These are phyloP conservation scores for Adansonia grandidieri DNA, from an alignment of 441 rosid species.

Conservation along the genomic window DNA sequence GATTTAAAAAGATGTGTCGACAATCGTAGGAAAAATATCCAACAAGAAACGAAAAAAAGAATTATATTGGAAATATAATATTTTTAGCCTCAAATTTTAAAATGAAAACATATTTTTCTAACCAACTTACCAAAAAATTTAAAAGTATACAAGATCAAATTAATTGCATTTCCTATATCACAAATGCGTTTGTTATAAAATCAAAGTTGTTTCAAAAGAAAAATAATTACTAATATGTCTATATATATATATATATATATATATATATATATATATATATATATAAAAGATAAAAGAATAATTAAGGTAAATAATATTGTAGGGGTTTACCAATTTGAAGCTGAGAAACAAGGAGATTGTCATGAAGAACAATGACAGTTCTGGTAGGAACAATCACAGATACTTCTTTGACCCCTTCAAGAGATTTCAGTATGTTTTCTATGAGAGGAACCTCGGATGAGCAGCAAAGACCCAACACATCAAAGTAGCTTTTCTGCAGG, in stretches of 20 bases:
- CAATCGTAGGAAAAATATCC: too few relatives aligned
- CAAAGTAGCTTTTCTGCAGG: conserved; percentile 78
- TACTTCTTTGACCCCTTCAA: conserved; percentile 66
- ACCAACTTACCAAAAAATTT: not conserved
- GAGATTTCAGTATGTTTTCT: conserved; percentile 60
- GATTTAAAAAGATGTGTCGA: too few relatives aligned
- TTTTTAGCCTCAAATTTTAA: not conserved
- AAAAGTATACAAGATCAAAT: not conserved
- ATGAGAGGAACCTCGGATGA: conserved; percentile 81
- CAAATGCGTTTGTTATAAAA: not conserved
- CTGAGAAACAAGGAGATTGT: conserved; percentile 59
- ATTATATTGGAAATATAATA: too few relatives aligned
- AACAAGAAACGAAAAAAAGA: too few relatives aligned
- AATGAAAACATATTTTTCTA: not conserved
- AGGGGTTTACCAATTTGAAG: conserved; percentile 66
- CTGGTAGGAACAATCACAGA: conserved; percentile 79
- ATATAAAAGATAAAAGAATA: too few relatives aligned
- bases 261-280: too few relatives aligned
- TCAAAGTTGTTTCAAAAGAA: not conserved
- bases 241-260: too few relatives aligned
- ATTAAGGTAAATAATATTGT: not conserved
- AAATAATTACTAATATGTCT: too few relatives aligned
- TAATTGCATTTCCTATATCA: not conserved
- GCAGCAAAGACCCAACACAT: conserved; percentile 84
- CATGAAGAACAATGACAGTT: conserved; percentile 87